phyloP scores from a whole-genome alignment of 345 rosid species.

The Diplotaxis tenuifolia region DNA sequence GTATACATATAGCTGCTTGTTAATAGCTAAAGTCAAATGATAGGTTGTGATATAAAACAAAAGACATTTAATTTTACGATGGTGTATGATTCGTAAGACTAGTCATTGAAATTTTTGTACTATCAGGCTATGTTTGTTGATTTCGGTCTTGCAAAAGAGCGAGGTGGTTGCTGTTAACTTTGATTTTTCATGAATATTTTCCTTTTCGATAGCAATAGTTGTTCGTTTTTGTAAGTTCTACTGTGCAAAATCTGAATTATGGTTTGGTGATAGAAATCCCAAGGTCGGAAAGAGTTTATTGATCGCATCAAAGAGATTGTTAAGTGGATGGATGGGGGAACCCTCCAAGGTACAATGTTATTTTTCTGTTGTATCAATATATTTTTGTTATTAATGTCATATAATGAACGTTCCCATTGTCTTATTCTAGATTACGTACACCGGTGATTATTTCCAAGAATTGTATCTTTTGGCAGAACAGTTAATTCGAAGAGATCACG shows the following conservation, averaged over 20 bases:
- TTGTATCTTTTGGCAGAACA: slow-evolving; percentile 86
- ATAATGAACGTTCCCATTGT: background rate
- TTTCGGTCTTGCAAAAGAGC: slow-evolving; percentile 85
- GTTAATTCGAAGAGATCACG: slow-evolving; percentile 79
- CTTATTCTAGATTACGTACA: slow-evolving; percentile 73
- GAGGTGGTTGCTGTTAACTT: slow-evolving; percentile 61
- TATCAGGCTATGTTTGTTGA: slow-evolving; percentile 73
- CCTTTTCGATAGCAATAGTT: no score
- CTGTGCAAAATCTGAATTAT: background rate
- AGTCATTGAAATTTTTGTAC: background rate
- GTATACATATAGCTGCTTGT: no score
- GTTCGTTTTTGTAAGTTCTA: background rate
- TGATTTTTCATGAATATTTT: no score
- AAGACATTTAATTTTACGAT: no score
- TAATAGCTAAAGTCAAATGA: no score
- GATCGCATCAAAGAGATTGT: no score
- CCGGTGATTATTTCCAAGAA: no score
- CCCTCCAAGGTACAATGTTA: slow-evolving; percentile 65
- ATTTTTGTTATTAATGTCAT: background rate
- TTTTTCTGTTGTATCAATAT: background rate
- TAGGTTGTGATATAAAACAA: no score
- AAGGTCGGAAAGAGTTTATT: no score
- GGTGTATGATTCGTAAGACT: no score
- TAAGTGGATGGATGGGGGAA: slow-evolving; percentile 46
- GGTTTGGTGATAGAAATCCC: background rate